These are phyloP conservation scores for Mycena latifolia DNA, from an alignment of 768 basidiomycete species.

Conservation along the genomic window DNA sequence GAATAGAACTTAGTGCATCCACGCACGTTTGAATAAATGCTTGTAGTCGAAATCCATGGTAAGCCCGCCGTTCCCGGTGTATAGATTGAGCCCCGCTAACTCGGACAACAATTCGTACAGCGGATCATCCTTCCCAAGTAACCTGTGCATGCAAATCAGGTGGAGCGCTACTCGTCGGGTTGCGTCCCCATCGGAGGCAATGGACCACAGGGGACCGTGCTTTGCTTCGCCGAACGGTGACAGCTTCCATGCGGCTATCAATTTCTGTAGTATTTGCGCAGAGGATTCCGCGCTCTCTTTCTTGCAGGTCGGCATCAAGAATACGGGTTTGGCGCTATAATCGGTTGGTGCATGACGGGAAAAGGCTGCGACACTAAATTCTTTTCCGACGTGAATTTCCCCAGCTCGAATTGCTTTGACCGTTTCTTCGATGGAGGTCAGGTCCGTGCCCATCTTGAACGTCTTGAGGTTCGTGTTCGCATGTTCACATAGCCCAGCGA, in stretches of 20 bases:
- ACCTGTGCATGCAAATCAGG: conserved; percentile 22
- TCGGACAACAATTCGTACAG: not conserved
- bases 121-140: not conserved
- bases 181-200: conserved; percentile 16
- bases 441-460: conserved; percentile 38
- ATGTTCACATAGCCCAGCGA: conserved; percentile 46
- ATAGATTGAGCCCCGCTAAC: conserved; percentile 8
- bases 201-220: not conserved
- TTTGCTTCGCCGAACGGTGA: conserved; percentile 11
- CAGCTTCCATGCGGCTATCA: conserved; percentile 13
- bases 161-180: conserved; percentile 1
- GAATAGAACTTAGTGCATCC: not conserved
- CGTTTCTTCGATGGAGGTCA: conserved; percentile 22
- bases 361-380: conserved; percentile 44
- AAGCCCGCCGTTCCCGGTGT: not conserved
- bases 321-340: conserved; percentile 12
- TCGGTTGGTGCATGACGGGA: conserved; percentile 21
- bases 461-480: conserved; percentile 25
- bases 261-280: conserved; percentile 2
- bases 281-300: conserved; percentile 15
- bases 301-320: conserved; percentile 21
- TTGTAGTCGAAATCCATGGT: conserved; percentile 14
- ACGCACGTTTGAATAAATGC: conserved; percentile 21
- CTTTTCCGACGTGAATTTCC: conserved; percentile 43
- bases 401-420: conserved; percentile 34